phyloP scores from a whole-genome alignment of 441 rosid species.

The Pelargonium myrrhifolium region DNA sequence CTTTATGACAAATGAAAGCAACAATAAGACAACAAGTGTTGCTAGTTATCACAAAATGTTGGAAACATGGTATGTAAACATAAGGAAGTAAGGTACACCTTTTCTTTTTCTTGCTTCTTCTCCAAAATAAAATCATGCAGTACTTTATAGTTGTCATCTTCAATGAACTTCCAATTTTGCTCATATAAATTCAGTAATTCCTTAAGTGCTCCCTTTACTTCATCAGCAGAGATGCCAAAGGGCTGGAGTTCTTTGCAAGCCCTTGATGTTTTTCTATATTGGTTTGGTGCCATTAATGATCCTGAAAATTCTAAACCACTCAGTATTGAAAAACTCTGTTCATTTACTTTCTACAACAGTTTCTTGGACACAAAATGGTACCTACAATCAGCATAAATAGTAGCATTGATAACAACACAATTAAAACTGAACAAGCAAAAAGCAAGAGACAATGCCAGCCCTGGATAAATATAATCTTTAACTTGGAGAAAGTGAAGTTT shows the following conservation, averaged over 20 bases:
- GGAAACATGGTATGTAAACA: neutral
- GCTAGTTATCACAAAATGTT: neutral
- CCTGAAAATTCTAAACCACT: neutral
- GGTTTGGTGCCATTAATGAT: neutral
- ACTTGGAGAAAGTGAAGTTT: neutral
- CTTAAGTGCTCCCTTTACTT: constrained; percentile 7
- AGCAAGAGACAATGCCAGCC: neutral
- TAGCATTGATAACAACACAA: neutral
- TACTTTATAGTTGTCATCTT: neutral
- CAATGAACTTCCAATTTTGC: neutral
- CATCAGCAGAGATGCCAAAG: constrained; percentile 4
- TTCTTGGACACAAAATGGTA: neutral
- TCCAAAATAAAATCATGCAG: neutral
- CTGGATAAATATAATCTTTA: neutral
- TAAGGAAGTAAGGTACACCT: neutral
- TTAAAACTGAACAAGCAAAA: neutral
- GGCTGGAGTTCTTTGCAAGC: constrained; percentile 15
- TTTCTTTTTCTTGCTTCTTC: neutral
- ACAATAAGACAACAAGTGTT: neutral
- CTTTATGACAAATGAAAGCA: neutral
- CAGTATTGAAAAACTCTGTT: neutral
- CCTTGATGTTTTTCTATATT: neutral
- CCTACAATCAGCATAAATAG: neutral
- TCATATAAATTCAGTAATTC: neutral
- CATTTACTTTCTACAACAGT: neutral